Evolutionary conservation across 1,284 basidiomycete species (phyloP), one percentile per base, ranked within the genome.

Genomic region (Sanghuangporus baumii): DNA sequence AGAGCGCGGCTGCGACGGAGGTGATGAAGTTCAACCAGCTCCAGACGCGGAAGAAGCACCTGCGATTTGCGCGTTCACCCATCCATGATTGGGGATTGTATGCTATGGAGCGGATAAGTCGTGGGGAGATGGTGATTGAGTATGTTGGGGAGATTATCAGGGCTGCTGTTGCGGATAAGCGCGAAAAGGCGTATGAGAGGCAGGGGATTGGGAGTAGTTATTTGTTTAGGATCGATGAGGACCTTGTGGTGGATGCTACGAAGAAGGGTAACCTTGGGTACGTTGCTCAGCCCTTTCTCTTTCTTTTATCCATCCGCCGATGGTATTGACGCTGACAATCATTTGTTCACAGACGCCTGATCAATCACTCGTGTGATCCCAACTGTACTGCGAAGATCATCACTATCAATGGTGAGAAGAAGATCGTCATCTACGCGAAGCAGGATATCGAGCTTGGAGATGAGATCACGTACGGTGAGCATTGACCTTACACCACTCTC

Each of bases 371-470:
- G 47, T 99, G 96, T 73, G 93, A 96, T 71, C 96, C 96, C 6
- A 98, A 97, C 70, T 98, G 96, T 72, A 97, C 90, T 16, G 96
- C 96, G 51, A 97, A 96, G 80, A 99, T 99, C 74, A 96, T 99
- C 72, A 98, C 94, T 62, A 95, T 99, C 76, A 96, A 91, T 71
- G 93, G 95, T 40, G 93, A 96, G 78, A 98, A 98, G 81, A 94
- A 98, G 81, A 99, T 99, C 71, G 97, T 98, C 71, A 96, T 99
- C 61, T 99, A 98, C 74, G 97, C 97, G 36, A 98, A 98, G 75
- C 86, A 89, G 69, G 89, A 92, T 67, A 94, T 99, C 70, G 88
- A 95, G 69, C 86, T 94, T 14, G 95, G 94, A 59, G 94, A 96
- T 71, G 95, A 97, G 77, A 95, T 97, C 71, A 95, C 94, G 64